phyloP scores from a whole-genome alignment of 306 rosid genomes.

The Cercis canadensis region DNA sequence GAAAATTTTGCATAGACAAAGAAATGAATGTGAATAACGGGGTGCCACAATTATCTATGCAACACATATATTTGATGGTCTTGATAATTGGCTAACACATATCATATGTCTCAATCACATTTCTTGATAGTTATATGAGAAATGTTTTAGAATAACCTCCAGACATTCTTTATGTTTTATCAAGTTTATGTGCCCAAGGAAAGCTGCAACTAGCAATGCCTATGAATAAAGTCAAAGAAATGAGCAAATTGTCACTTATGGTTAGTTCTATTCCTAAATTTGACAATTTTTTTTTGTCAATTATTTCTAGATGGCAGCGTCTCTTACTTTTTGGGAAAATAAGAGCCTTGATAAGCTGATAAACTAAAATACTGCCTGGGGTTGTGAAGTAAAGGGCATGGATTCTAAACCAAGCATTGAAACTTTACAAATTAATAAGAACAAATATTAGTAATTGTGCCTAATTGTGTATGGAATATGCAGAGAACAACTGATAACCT shows the following conservation, averaged over 20 bases:
- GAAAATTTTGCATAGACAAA: too few species aligned
- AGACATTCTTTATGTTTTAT: constrained; percentile 10
- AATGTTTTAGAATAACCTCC: constrained; percentile 12
- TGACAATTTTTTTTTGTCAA: too few species aligned
- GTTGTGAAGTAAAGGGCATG: background rate
- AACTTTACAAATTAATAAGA: background rate
- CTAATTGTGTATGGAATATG: constrained; percentile 42
- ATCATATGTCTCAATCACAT: constrained; percentile 55
- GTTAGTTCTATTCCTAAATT: too few species aligned
- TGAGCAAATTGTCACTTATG: constrained; percentile 76
- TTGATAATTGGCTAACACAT: constrained; percentile 89
- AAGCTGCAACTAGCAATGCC: constrained; percentile 78
- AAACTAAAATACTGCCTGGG: background rate
- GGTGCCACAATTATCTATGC: constrained; percentile 93
- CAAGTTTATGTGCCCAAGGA: constrained; percentile 89
- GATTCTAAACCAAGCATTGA: background rate
- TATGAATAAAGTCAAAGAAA: constrained; percentile 78
- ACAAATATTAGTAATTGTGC: background rate
- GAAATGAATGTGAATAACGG: constrained; percentile 84
- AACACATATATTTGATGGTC: constrained; percentile 92
- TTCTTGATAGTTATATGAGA: constrained; percentile 14
- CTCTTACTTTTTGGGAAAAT: too few species aligned
- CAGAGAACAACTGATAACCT: constrained; percentile 94
- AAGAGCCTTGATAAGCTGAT: too few species aligned
- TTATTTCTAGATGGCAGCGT: too few species aligned